Evolutionary conservation across 805 yeast genomes (phyloP).

Genomic region (Nakazawaea wyomingensis): DNA sequence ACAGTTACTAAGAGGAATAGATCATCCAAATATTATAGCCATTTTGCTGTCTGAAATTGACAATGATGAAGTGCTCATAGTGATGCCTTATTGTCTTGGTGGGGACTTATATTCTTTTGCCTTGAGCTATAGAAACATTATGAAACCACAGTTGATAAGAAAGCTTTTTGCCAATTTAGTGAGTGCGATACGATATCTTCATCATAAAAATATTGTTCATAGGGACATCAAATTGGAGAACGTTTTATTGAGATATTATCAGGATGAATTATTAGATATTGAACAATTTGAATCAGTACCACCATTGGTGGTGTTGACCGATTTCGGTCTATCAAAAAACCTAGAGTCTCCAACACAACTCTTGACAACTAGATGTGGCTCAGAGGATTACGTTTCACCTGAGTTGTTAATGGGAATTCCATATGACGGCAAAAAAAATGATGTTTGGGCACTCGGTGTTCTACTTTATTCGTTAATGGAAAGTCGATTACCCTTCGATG

Average conservation of each 20-base stretch:
- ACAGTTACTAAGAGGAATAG: constrained; percentile 47
- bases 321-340: constrained; percentile 81
- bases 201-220: constrained; percentile 66
- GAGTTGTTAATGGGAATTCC: constrained; percentile 86
- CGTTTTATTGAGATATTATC: constrained; percentile 40
- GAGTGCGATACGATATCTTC: constrained; percentile 68
- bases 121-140: constrained; percentile 31
- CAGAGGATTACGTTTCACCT: constrained; percentile 95
- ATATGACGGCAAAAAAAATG: constrained; percentile 88
- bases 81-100: constrained; percentile 74
- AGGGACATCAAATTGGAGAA: constrained; percentile 92
- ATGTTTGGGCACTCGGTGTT: constrained; percentile 94
- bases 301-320: constrained; percentile 62
- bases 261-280: constrained; percentile 26
- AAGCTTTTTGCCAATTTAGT: constrained; percentile 68
- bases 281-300: constrained; percentile 14
- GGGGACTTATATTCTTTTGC: constrained; percentile 79
- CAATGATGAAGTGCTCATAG: constrained; percentile 35
- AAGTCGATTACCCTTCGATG: constrained; percentile 87
- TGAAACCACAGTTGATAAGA: constrained; percentile 47
- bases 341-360: constrained; percentile 57
- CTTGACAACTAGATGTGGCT: constrained; percentile 87
- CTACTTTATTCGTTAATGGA: constrained; percentile 81
- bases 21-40: constrained; percentile 68
- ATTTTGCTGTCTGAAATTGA: constrained; percentile 47